phyloP scores from a whole-genome alignment of 768 basidiomycete genomes.

The Boletus sp. region DNA sequence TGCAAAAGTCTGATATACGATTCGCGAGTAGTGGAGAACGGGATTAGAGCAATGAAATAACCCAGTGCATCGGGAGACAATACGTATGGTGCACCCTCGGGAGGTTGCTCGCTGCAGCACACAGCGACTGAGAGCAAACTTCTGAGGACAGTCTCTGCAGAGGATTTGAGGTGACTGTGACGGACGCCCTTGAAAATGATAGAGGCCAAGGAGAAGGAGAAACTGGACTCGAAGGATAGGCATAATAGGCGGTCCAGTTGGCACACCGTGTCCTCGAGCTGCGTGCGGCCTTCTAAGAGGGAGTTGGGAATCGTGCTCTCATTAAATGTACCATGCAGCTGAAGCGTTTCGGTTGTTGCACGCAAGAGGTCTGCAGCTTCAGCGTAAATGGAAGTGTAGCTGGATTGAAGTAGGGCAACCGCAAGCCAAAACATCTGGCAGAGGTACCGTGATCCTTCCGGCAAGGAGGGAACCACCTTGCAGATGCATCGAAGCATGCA shows the following conservation, averaged over 20 bases:
- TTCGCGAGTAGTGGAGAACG: constrained; percentile 56
- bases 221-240: constrained; percentile 72
- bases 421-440: constrained; percentile 83
- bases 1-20: constrained; percentile 59
- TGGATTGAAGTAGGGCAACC: constrained; percentile 76
- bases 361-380: constrained; percentile 69
- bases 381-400: constrained; percentile 64
- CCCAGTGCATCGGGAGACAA: constrained; percentile 62
- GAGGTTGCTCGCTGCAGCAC: constrained; percentile 34
- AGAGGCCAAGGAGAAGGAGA: constrained; percentile 79
- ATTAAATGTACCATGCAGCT: constrained; percentile 55
- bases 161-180: constrained; percentile 57
- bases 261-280: constrained; percentile 62
- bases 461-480: constrained; percentile 69
- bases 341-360: constrained; percentile 62
- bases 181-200: constrained; percentile 87
- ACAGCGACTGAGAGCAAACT: constrained; percentile 62
- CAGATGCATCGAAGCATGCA: constrained; percentile 88
- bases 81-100: constrained; percentile 41
- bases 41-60: constrained; percentile 76
- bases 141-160: constrained; percentile 59
- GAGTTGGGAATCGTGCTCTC: constrained; percentile 49
- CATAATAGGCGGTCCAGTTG: constrained; percentile 72
- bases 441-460: constrained; percentile 67
- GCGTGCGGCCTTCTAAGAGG: constrained; percentile 60